Evolutionary conservation across 805 yeast species (phyloP).

Genomic region (Candida endomychidarum): DNA sequence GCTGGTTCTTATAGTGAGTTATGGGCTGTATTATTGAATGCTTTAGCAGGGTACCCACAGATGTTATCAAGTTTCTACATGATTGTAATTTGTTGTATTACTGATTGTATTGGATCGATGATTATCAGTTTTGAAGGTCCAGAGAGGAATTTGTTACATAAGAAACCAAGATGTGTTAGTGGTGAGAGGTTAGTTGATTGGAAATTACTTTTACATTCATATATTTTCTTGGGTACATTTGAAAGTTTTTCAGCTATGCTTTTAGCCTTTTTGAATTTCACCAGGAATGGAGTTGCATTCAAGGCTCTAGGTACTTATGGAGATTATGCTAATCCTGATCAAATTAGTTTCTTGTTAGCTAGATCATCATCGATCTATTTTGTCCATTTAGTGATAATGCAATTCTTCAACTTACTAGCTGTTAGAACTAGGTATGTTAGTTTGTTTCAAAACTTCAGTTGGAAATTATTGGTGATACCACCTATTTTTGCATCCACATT

Average conservation of each 20-base stretch:
- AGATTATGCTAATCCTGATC: slow-evolving; percentile 17
- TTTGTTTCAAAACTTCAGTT: slow-evolving; percentile 42
- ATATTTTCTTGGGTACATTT: slow-evolving; percentile 42
- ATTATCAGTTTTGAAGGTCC: slow-evolving; percentile 44
- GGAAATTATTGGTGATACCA: slow-evolving; percentile 32
- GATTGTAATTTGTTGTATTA: slow-evolving; percentile 50
- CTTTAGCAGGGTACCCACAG: slow-evolving; percentile 51
- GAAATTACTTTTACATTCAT: slow-evolving; percentile 42
- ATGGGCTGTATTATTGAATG: slow-evolving; percentile 49
- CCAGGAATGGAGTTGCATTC: slow-evolving; percentile 36
- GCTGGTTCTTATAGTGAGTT: slow-evolving; percentile 53
- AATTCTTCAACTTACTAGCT: slow-evolving; percentile 44
- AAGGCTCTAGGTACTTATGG: slow-evolving; percentile 37
- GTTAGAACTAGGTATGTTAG: slow-evolving; percentile 44
- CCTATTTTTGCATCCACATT: slow-evolving; percentile 39
- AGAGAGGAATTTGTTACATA: slow-evolving; percentile 42
- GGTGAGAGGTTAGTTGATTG: slow-evolving; percentile 42
- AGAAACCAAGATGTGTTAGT: slow-evolving; percentile 42
- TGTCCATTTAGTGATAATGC: slow-evolving; percentile 47
- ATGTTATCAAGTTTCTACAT: slow-evolving; percentile 48
- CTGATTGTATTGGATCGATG: slow-evolving; percentile 48
- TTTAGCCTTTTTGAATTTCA: slow-evolving; percentile 38
- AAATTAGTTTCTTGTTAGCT: slow-evolving; percentile 16
- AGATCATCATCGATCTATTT: slow-evolving; percentile 45
- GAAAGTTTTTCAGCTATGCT: slow-evolving; percentile 42